Evolutionary conservation across 495 filamentous ascomycete species (phyloP).

Genomic region (Lophiostoma macrostomum): DNA sequence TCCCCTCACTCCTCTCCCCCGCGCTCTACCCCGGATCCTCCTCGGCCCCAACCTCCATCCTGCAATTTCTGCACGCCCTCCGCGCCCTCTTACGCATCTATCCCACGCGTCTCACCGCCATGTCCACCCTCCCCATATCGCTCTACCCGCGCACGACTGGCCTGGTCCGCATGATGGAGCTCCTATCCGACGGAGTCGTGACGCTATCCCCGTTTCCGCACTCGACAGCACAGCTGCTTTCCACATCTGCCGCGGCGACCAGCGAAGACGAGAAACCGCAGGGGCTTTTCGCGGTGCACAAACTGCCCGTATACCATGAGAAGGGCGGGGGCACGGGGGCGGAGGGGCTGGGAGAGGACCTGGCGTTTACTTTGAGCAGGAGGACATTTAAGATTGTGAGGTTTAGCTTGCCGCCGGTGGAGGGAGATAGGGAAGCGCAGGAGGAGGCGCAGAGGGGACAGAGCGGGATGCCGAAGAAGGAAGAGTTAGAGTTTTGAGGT

Average conservation of each 20-base stretch:
- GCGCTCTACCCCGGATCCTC: constrained; percentile 69
- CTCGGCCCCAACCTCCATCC: constrained; percentile 63
- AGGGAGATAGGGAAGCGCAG: constrained; percentile 70
- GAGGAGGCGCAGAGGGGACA: constrained; percentile 40
- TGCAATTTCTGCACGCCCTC: constrained; percentile 81
- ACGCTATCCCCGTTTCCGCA: constrained; percentile 85
- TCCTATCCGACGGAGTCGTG: constrained; percentile 79
- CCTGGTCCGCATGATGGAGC: constrained; percentile 82
- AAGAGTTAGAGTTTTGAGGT: constrained; percentile 68
- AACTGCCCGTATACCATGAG: constrained; percentile 79
- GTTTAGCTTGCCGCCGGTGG: constrained; percentile 86
- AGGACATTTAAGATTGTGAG: constrained; percentile 81
- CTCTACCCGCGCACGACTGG: constrained; percentile 77
- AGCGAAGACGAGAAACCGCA: constrained; percentile 72
- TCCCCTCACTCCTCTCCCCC: constrained; percentile 81
- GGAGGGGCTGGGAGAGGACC: constrained; percentile 71
- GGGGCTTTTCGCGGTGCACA: constrained; percentile 78
- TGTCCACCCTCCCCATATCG: constrained; percentile 76
- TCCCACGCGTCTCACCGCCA: constrained; percentile 61
- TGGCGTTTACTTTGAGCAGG: constrained; percentile 84
- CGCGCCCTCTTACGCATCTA: constrained; percentile 69
- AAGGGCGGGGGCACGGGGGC: constrained; percentile 78
- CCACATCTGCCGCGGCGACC: constrained; percentile 51
- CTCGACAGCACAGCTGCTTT: constrained; percentile 49
- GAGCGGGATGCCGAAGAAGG: constrained; percentile 54